Evolutionary conservation across 2,329 filamentous ascomycete species (phyloP), one percentile per base, ranked within the genome.

Genomic region (Xylaria sp.): DNA sequence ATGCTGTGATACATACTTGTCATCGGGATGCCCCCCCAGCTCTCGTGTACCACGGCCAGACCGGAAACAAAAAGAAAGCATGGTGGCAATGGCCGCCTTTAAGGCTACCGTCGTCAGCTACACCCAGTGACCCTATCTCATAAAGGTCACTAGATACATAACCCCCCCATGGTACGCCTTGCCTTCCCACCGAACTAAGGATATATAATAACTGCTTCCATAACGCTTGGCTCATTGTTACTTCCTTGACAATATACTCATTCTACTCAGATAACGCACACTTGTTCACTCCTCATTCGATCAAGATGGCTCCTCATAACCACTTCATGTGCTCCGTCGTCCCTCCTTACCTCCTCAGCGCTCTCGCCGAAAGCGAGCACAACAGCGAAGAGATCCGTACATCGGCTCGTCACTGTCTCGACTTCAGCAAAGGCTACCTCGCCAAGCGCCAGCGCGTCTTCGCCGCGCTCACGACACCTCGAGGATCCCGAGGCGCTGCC

Each of bases 271-370:
- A 18, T 36, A 12, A n/a, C 13, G 20, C 28, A 36, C 52, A n/a
- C 6, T 55, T 36, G 7, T 46, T 36, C n/a, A 64, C 31, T 2
- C 39, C 9, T 10, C 23, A 41, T 6, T 57, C 62, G 18, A 10
- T 10, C 20, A 55, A 71, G 39, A 78, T 77, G 76, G 69, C 75
- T 4, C 41, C 72, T 61, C 68, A 63, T 12, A 66, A 64, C 46
- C 60, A 69, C 55, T 70, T 70, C 62, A 55, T 78, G 65, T 84
- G 82, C 75, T 81, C 77, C 67, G 80, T 84, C 66, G 80, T 86
- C 4, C 84, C 84, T 23, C 84, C 84, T 23, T 82, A 86, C 65
- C 78, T 86, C 12, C 79, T 86, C 25, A 77, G 74, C 39, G 79
- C 79, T 63, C 84, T 86, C 61, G 81, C 82, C 41, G 77, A 83